Percentiles rank a stretch among this genome's conserved stretches.
phyloP scores from a whole-genome alignment of 805 yeast genomes.

The Kazachstania taianensis region DNA sequence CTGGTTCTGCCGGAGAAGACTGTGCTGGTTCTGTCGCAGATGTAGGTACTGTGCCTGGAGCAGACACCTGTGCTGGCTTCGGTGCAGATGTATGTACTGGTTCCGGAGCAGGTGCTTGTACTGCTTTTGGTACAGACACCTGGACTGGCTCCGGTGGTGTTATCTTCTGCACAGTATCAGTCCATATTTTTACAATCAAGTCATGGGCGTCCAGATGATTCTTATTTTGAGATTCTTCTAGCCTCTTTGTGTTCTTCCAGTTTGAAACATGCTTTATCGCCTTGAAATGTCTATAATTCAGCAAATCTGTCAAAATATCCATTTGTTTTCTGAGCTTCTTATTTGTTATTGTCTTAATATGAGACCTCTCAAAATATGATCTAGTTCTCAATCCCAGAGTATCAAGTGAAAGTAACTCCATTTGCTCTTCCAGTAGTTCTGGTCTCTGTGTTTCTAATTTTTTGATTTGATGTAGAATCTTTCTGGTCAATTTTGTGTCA shows the following conservation, averaged over 20 bases:
- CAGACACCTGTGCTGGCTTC: too few species aligned
- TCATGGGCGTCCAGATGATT: too few species aligned
- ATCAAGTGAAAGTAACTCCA: constrained; percentile 7
- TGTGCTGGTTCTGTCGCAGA: too few species aligned
- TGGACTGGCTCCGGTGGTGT: too few species aligned
- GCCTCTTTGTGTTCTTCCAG: constrained; percentile 23
- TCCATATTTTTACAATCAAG: too few species aligned
- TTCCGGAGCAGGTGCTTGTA: too few species aligned
- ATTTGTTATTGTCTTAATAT: constrained; percentile 6
- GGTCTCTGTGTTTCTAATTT: constrained; percentile 24
- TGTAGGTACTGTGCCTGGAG: too few species aligned
- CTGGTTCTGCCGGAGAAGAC: too few species aligned
- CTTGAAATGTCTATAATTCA: constrained; percentile 16
- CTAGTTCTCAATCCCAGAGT: constrained; percentile 11
- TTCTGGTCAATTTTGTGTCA: constrained; percentile 10
- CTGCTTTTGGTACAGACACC: too few species aligned
- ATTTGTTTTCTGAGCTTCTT: constrained; percentile 17
- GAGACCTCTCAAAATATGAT: constrained; percentile 6
- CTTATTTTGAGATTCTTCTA: too few species aligned
- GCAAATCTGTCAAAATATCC: constrained; percentile 17
- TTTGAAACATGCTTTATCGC: constrained; percentile 11
- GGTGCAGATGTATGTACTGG: too few species aligned
- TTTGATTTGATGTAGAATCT: constrained; percentile 12
- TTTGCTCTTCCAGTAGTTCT: constrained; percentile 11
- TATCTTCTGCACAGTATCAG: too few species aligned